Conservation (phyloP, 805 yeast species). For the Ogataea thermomethanolica region DNA sequence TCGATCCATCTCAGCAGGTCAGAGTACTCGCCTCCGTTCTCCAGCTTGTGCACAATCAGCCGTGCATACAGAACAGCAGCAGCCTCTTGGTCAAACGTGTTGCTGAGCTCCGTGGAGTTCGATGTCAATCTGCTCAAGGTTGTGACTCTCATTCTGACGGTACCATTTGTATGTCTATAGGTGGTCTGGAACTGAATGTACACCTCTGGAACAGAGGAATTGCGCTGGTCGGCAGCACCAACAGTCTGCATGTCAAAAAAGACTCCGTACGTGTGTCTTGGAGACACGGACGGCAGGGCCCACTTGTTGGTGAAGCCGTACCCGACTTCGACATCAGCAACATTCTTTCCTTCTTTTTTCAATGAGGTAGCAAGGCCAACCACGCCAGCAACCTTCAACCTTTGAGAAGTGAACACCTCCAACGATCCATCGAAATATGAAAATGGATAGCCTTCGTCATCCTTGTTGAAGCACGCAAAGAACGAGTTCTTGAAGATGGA, state of each 20-base stretch:
- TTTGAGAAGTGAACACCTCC: slow-evolving; percentile 83
- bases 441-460: slow-evolving; percentile 77
- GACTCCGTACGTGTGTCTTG: slow-evolving; percentile 83
- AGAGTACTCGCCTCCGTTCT: slow-evolving; percentile 69
- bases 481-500: slow-evolving; percentile 91
- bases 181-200: slow-evolving; percentile 77
- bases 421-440: slow-evolving; percentile 90
- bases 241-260: slow-evolving; percentile 76
- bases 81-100: slow-evolving; percentile 95
- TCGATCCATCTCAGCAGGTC: slow-evolving; percentile 95
- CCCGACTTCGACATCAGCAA: slow-evolving; percentile 91
- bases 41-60: slow-evolving; percentile 83
- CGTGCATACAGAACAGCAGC: slow-evolving; percentile 94
- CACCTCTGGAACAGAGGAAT: slow-evolving; percentile 35
- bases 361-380: slow-evolving; percentile 89
- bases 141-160: slow-evolving; percentile 84
- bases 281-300: slow-evolving; percentile 80
- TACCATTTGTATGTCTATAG: slow-evolving; percentile 94
- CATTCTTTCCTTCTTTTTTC: slow-evolving; percentile 63
- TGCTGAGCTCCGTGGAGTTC: slow-evolving; percentile 45
- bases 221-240: slow-evolving; percentile 43
- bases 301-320: slow-evolving; percentile 89
- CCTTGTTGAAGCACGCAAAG: slow-evolving; percentile 81
- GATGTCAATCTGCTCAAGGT: slow-evolving; percentile 64
- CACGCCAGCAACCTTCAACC: slow-evolving; percentile 85